These are phyloP conservation scores for Ogataea haglerorum DNA, from an alignment of 805 yeast species.

Conservation along the genomic window DNA sequence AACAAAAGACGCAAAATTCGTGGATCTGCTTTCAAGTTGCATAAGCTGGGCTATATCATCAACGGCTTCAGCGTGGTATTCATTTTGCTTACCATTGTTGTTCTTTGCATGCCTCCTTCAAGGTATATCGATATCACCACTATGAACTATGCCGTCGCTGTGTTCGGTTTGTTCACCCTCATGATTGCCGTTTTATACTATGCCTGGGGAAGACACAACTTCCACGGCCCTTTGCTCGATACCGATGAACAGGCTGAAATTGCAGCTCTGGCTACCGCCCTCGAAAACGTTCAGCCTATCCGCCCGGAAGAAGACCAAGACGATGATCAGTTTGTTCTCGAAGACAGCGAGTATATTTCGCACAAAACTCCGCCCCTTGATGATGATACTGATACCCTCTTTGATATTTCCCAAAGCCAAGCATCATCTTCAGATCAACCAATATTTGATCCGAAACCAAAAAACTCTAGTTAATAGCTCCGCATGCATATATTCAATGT, in stretches of 20 bases:
- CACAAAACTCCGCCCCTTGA: constrained; percentile 10
- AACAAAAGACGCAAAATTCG: constrained; percentile 57
- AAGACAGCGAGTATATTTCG: constrained; percentile 14
- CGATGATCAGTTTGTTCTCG: constrained; percentile 14
- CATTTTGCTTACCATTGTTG: constrained; percentile 54
- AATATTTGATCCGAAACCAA: background rate
- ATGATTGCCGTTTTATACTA: constrained; percentile 48
- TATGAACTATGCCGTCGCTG: constrained; percentile 70
- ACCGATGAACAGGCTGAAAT: constrained; percentile 15
- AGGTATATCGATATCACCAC: constrained; percentile 44
- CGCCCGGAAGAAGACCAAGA: constrained; percentile 4
- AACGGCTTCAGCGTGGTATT: constrained; percentile 59
- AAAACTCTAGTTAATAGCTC: background rate
- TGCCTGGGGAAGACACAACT: constrained; percentile 58
- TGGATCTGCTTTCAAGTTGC: constrained; percentile 66
- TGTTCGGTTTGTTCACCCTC: constrained; percentile 47
- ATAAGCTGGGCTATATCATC: constrained; percentile 59
- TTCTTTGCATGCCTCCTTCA: constrained; percentile 71
- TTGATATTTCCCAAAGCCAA: constrained; percentile 13
- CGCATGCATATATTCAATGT: background rate
- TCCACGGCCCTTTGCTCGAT: constrained; percentile 61
- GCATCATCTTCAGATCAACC: constrained; percentile 1
- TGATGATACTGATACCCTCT: constrained; percentile 18
- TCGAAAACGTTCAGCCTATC: background rate
- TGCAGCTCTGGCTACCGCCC: background rate